Evolutionary conservation across 257 asterid genomes (phyloP).

Genomic region (Parsonsia alboflavescens): DNA sequence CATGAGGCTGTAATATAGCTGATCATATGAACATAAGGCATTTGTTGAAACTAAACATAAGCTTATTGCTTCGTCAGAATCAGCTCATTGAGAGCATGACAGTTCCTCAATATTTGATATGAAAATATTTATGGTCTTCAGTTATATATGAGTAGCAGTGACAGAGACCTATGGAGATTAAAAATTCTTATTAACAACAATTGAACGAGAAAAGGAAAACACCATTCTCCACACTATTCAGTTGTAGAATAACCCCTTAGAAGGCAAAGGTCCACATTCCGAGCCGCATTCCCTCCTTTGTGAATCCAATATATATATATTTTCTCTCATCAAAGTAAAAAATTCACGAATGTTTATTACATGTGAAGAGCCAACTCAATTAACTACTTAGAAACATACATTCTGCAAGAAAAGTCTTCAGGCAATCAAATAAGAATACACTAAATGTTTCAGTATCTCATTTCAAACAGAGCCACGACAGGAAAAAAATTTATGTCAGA

Average conservation of each 20-base stretch:
- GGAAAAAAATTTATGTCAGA: slow-evolving; percentile 1
- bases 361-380: neutral
- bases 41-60: neutral
- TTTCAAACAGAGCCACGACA: neutral
- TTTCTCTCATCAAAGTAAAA: too few relatives aligned
- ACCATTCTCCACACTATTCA: neutral
- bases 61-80: neutral
- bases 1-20: neutral
- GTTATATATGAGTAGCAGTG: neutral
- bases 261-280: neutral
- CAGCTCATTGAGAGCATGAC: neutral
- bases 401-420: neutral
- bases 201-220: neutral
- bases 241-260: neutral
- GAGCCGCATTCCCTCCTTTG: too few relatives aligned
- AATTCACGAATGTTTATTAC: neutral
- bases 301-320: too few relatives aligned
- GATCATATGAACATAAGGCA: neutral
- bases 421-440: neutral
- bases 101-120: neutral
- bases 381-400: neutral
- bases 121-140: neutral
- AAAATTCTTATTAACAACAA: too few relatives aligned
- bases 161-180: neutral
- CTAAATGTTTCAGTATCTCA: neutral